Base-by-base conservation (phyloP, 2,329 filamentous ascomycete genomes). In the Talaromyces sp. region DNA sequence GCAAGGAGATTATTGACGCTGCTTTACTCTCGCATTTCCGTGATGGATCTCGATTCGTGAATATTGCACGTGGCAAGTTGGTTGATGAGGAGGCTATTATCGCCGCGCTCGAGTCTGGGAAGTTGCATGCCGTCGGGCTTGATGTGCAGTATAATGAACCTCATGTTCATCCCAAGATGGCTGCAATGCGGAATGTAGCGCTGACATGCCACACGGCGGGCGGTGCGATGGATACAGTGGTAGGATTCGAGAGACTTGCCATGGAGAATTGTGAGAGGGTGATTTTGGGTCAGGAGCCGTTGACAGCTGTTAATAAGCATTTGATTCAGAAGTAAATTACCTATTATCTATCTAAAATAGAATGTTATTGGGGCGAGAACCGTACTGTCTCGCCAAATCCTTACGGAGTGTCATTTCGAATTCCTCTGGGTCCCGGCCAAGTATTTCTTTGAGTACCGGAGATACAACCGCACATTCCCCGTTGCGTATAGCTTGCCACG, bases 91-190 rank as follows among this genome's bases (percentile, higher is more conserved):
- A 79, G 1, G 83, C 81, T 3, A 69, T 87, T 29, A 73, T 83
- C 1, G 70, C 71, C 5, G 84, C 82, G 0, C 68, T 86, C 45
- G 78, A 83, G 62, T 76, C 72, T 4, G 83, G 83, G 0, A 78
- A 78, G 5, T 47, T 86, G 1, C 73, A 73, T 0, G 79, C 80
- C 1, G 84, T 82, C 0, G 85, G 82, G 0, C 69, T 86, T 5
- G 85, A 86, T 69, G 85, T 86, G 8, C 83, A 85, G 71, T 81
- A 81, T 5, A 69, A 83, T 66, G 85, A 87, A 69, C 85, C 85
- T 0, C 70, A 80, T 60, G 81, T 87, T 8, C 79, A 82, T 69
- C 70, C 70, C 19, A 73, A 73, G 61, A 69, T 84, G 65, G 76
- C 77, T 6, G 51, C 66, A 38, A 78, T 79, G 70, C 72, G 74